phyloP scores from a whole-genome alignment of 768 basidiomycete species.

The Leccinum obscurum region DNA sequence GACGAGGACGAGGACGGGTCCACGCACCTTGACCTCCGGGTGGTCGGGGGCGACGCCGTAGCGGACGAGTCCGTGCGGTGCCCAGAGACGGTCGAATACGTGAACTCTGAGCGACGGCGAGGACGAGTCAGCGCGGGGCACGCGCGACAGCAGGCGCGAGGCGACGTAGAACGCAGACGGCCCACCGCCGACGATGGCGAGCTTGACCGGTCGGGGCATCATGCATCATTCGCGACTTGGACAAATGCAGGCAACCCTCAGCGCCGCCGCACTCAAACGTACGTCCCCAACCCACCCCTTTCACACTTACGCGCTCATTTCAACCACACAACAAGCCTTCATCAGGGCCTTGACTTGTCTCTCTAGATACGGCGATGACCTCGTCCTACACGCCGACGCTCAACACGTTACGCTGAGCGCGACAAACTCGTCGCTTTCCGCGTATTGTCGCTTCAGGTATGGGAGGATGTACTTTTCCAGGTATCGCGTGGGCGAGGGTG shows the following conservation, averaged over 20 bases:
- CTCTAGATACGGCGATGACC: conserved; percentile 80
- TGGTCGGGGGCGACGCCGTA: conserved; percentile 99
- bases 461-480: conserved; percentile 67
- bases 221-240: conserved; percentile 8
- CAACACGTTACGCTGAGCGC: conserved; percentile 65
- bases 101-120: conserved; percentile 60
- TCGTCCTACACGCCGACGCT: conserved; percentile 63
- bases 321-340: conserved; percentile 55
- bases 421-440: conserved; percentile 79
- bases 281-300: conserved; percentile 14
- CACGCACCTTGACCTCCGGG: conserved; percentile 87
- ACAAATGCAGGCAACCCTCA: conserved; percentile 69
- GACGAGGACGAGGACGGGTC: background rate
- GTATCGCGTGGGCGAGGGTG: conserved; percentile 45
- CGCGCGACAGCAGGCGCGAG: conserved; percentile 71
- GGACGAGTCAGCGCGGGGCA: conserved; percentile 40
- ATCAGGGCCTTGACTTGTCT: conserved; percentile 74
- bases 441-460: conserved; percentile 79
- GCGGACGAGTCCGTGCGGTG: conserved; percentile 91
- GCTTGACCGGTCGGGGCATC: conserved; percentile 47
- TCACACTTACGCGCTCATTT: conserved; percentile 21
- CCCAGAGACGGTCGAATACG: conserved; percentile 90
- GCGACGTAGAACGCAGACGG: conserved; percentile 98
- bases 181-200: conserved; percentile 91
- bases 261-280: conserved; percentile 55